Evolutionary conservation across 495 filamentous ascomycete genomes (phyloP).

Genomic region (Copromyces sp.): DNA sequence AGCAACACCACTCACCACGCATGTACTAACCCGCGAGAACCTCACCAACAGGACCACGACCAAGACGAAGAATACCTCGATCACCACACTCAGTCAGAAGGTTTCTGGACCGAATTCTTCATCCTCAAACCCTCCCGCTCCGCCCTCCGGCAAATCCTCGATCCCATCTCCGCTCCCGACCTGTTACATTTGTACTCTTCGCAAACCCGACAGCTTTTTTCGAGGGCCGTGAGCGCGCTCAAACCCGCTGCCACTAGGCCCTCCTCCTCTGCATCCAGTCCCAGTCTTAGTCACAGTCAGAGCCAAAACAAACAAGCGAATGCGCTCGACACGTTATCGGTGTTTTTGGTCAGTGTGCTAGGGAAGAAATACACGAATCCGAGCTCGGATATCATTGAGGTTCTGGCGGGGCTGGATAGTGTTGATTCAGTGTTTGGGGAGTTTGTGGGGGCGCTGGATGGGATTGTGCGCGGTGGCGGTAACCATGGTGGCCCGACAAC

Average conservation of each 20-base stretch:
- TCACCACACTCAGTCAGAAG: conserved; percentile 51
- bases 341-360: conserved; percentile 68
- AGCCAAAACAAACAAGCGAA: not conserved
- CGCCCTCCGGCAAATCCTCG: conserved; percentile 56
- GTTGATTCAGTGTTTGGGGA: conserved; percentile 80
- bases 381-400: conserved; percentile 85
- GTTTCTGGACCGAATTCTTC: conserved; percentile 96
- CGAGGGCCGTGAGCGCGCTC: conserved; percentile 57
- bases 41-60: conserved; percentile 30
- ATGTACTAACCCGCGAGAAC: not conserved
- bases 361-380: conserved; percentile 91
- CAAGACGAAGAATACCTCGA: conserved; percentile 36
- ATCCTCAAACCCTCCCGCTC: conserved; percentile 66
- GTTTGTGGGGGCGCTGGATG: conserved; percentile 75
- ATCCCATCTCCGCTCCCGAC: conserved; percentile 58
- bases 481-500: not conserved
- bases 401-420: conserved; percentile 78
- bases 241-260: conserved; percentile 20
- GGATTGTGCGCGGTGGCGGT: conserved; percentile 63
- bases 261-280: not conserved
- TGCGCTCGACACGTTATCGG: not conserved
- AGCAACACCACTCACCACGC: not conserved
- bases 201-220: conserved; percentile 71
- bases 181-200: conserved; percentile 55
- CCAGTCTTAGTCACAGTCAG: not conserved